Conservation (phyloP, 345 rosid genomes). For the Raphanus sativus region DNA sequence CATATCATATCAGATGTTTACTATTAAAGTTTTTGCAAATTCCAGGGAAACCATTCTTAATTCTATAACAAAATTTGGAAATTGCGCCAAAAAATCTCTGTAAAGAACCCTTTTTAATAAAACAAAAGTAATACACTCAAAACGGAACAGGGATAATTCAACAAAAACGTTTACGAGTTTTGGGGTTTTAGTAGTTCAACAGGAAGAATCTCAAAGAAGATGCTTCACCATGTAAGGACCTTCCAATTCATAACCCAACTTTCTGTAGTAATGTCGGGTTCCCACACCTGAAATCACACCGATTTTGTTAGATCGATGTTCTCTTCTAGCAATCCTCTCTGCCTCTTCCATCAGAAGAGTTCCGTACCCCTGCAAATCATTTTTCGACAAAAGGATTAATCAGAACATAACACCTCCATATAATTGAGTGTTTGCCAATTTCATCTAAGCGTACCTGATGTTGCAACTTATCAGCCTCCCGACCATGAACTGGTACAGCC, state of each 20-base stretch:
- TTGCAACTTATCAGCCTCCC: constrained; percentile 93
- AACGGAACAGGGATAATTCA: neutral
- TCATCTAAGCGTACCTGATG: constrained; percentile 68
- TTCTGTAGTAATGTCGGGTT: constrained; percentile 93
- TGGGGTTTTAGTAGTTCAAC: neutral
- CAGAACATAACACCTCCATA: neutral
- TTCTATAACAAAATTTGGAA: neutral
- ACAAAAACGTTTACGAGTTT: constrained; percentile 1
- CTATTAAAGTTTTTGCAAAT: neutral
- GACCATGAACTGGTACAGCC: constrained; percentile 98
- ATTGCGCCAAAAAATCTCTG: neutral
- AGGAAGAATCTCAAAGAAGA: constrained; percentile 43
- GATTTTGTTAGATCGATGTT: constrained; percentile 80
- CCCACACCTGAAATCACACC: constrained; percentile 96
- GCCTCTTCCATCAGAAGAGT: constrained; percentile 99
- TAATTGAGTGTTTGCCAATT: neutral
- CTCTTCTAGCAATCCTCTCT: constrained; percentile 72
- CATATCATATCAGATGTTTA: too few relatives aligned
- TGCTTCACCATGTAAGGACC: constrained; percentile 95
- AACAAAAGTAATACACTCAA: neutral
- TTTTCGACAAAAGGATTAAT: neutral
- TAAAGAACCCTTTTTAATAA: neutral
- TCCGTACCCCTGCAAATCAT: constrained; percentile 73
- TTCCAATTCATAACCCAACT: constrained; percentile 87
- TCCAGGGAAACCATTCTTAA: neutral